Conservation (phyloP, 257 asterid species). For the Schizonepeta tenuifolia region DNA sequence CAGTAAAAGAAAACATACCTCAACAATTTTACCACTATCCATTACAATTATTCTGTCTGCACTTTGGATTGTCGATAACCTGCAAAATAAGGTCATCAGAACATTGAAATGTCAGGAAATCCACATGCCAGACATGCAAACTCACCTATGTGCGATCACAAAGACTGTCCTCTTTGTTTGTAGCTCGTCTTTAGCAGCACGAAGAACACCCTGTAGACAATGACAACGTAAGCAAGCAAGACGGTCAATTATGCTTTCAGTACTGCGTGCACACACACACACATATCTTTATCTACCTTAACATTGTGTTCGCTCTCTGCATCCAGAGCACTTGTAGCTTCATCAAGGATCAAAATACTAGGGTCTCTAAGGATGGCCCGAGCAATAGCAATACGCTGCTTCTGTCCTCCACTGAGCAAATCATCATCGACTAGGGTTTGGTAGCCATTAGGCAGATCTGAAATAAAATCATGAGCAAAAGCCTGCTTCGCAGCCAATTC, state of each 20-base stretch:
- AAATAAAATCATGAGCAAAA: slow-evolving; percentile 84
- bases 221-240: slow-evolving; percentile 26
- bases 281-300: slow-evolving; percentile 51
- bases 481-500: slow-evolving; percentile 96
- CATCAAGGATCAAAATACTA: slow-evolving; percentile 85
- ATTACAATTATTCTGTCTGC: slow-evolving; percentile 87
- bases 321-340: slow-evolving; percentile 97
- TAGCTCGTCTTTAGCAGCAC: slow-evolving; percentile 56
- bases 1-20: slow-evolving; percentile 45
- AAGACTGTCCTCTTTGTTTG: slow-evolving; percentile 73
- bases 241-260: slow-evolving; percentile 12
- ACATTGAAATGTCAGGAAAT: neutral
- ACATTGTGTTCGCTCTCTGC: slow-evolving; percentile 96
- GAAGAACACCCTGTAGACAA: slow-evolving; percentile 68
- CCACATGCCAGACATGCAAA: neutral
- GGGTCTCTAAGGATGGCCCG: slow-evolving; percentile 94
- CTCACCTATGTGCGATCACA: slow-evolving; percentile 89
- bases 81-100: slow-evolving; percentile 41
- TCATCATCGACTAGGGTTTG: slow-evolving; percentile 92
- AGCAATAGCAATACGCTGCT: slow-evolving; percentile 95
- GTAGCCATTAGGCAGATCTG: slow-evolving; percentile 79
- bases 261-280: neutral
- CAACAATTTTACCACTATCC: slow-evolving; percentile 84
- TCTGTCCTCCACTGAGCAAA: slow-evolving; percentile 98
- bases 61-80: slow-evolving; percentile 90